These are phyloP conservation scores for Suhomyces atakaporum DNA, from an alignment of 1,139 yeast genomes.

Conservation along the genomic window DNA sequence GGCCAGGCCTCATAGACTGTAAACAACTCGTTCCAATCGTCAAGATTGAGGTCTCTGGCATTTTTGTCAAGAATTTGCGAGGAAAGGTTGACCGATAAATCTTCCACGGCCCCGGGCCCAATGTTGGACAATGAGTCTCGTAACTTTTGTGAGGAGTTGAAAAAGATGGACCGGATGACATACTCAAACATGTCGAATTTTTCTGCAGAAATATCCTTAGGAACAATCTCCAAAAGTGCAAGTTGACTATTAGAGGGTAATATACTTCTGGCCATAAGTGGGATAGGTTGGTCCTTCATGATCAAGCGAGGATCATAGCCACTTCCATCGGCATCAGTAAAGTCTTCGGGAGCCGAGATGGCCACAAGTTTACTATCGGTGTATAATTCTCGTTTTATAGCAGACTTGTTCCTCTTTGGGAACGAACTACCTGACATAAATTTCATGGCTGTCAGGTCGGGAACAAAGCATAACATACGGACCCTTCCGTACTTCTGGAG, in stretches of 20 bases:
- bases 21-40: constrained; percentile 56
- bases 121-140: constrained; percentile 52
- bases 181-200: constrained; percentile 64
- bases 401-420: constrained; percentile 53
- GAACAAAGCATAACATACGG: constrained; percentile 65
- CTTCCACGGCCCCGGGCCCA: constrained; percentile 85
- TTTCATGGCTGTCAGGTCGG: constrained; percentile 61
- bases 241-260: constrained; percentile 30
- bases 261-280: constrained; percentile 26
- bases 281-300: constrained; percentile 41
- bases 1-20: constrained; percentile 74
- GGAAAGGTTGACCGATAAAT: constrained; percentile 43
- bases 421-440: constrained; percentile 54
- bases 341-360: constrained; percentile 31
- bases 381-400: constrained; percentile 62
- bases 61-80: constrained; percentile 40
- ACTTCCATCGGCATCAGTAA: constrained; percentile 27
- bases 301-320: constrained; percentile 42
- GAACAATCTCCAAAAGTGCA: constrained; percentile 61
- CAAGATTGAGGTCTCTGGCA: constrained; percentile 52
- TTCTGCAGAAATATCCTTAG: constrained; percentile 34
- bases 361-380: constrained; percentile 57
- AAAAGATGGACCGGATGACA: constrained; percentile 65
- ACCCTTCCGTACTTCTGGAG: constrained; percentile 72
- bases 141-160: constrained; percentile 52